Base-by-base conservation (phyloP, 495 filamentous ascomycete species). In the Podospora conica region DNA sequence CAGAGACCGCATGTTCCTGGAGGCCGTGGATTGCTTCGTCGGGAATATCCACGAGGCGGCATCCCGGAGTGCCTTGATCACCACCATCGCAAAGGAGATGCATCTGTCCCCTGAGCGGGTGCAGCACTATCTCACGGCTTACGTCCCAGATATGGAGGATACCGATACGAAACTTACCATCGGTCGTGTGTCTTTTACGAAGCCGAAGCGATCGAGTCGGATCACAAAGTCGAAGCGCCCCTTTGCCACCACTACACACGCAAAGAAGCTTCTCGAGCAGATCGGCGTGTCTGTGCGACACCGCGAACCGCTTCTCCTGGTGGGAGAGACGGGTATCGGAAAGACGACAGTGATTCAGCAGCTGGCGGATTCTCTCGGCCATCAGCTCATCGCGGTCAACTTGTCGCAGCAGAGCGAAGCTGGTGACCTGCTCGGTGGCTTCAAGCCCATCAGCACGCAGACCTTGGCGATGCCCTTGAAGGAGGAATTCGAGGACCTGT, bases 321-420 rank as follows among this genome's bases (percentile, higher is more conserved):
- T 99, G 48, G 96, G 96, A 67, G 96, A 99, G 78, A 99, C 96
- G 3, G 96, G 96, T 78, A 96, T 95, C 59, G 96, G 96, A 71
- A 99, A 99, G 77, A 99, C 96, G 2, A 93, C 93, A 1, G 88
- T 94, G 12, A 87, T 99, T 55, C 96, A 99, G 73, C 92, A 97
- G 69, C 80, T 99, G 64, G 93, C 96, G 3, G 86, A 90, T 29
- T 80, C 88, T 18, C 83, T 96, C 28, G 89, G 93, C 0, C 87
- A 89, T 67, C 92, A 92, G 67, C 84, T 99, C 3, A 89, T 90
- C 0, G 90, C 93, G 1, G 89, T 98, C 68, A 99, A 99, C 74
- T 74, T 99, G 70, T 98, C 96, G 0, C 96, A 99, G 74, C 96
- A 99, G 72, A 98, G 93, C 74, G 96, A 99, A 78, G 91, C 88